These are phyloP conservation scores for Durusdinium trenchii DNA, from an alignment of 73 alveolate species.

Conservation along the genomic window DNA sequence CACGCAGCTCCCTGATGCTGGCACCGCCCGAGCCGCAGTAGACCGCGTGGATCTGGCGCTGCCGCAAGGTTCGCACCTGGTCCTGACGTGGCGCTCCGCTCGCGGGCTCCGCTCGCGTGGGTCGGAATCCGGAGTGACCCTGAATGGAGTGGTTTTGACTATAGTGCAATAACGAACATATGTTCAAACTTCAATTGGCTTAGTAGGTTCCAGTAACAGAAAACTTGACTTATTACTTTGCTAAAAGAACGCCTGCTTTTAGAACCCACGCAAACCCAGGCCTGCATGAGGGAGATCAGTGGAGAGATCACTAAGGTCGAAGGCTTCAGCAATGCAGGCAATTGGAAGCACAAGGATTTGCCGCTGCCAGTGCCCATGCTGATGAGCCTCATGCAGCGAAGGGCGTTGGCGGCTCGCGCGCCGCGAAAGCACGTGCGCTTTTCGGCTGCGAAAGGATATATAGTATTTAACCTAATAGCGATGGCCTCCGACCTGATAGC, in stretches of 20 bases:
- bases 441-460: background rate
- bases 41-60: conserved; percentile 28
- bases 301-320: conserved; percentile 98
- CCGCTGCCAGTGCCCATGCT: conserved; percentile 97
- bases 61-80: conserved; percentile 96
- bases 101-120: background rate
- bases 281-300: conserved; percentile 98
- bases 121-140: background rate
- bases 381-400: background rate
- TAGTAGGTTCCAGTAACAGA: background rate
- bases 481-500: background rate
- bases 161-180: background rate
- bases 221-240: too few species aligned
- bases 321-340: conserved; percentile 94
- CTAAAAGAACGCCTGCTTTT: background rate
- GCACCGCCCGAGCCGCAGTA: conserved; percentile 18
- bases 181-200: background rate
- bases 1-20: background rate
- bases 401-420: background rate
- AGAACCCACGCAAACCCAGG: background rate
- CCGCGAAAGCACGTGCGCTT: background rate
- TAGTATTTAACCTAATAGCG: background rate
- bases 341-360: conserved; percentile 98
- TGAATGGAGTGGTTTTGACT: background rate
- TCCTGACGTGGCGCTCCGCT: background rate